Evolutionary conservation across 192 early-diverging fungal species (phyloP).

Genomic region (Podila horticola): DNA sequence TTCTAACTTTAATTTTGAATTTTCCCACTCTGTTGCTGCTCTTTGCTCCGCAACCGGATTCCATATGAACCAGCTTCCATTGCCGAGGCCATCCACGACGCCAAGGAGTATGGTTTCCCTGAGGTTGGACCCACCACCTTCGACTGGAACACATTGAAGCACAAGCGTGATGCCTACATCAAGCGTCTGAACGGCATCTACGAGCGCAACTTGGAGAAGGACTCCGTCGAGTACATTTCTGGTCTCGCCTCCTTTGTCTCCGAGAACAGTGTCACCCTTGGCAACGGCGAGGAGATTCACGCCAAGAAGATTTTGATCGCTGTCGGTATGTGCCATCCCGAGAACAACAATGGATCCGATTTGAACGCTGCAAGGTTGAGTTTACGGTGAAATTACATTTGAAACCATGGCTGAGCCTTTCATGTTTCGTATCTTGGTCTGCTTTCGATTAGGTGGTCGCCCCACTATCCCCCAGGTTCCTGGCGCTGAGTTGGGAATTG

Average conservation of each 20-base stretch:
- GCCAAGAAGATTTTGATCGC: slow-evolving; percentile 94
- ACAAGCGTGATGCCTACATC: slow-evolving; percentile 96
- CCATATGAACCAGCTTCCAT: slow-evolving; percentile 67
- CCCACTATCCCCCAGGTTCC: slow-evolving; percentile 81
- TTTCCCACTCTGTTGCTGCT: too few relatives aligned
- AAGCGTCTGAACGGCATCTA: slow-evolving; percentile 98
- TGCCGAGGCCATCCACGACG: slow-evolving; percentile 89
- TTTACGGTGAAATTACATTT: background rate
- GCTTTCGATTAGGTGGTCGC: slow-evolving; percentile 63
- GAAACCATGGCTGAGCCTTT: background rate
- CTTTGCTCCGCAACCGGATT: background rate
- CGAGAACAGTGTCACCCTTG: slow-evolving; percentile 71
- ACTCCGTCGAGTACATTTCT: slow-evolving; percentile 83
- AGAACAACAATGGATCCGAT: background rate
- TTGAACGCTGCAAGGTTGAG: slow-evolving; percentile 36
- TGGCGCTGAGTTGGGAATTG: slow-evolving; percentile 90
- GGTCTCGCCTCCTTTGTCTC: slow-evolving; percentile 89
- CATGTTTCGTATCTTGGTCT: slow-evolving; percentile 1
- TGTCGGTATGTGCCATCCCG: slow-evolving; percentile 61
- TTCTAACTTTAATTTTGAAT: too few relatives aligned
- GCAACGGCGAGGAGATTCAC: slow-evolving; percentile 61
- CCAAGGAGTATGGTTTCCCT: slow-evolving; percentile 91
- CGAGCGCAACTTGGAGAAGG: slow-evolving; percentile 88
- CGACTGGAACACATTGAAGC: slow-evolving; percentile 85
- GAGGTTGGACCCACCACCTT: slow-evolving; percentile 65